Conservation (phyloP, 2,329 filamentous ascomycete genomes). For the Cryphonectria carpinicola region DNA sequence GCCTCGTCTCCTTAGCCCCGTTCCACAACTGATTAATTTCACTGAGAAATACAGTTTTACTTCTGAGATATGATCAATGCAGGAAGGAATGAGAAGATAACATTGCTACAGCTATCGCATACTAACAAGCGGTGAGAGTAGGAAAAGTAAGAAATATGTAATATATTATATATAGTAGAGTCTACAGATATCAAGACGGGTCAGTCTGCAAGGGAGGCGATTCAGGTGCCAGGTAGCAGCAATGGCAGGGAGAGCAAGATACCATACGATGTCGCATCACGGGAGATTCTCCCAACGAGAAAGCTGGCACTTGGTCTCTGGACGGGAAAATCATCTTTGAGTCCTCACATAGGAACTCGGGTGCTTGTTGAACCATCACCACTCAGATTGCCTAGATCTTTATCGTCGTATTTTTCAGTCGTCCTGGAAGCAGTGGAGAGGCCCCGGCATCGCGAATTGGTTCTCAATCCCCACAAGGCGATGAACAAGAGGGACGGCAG, state of each 20-base stretch:
- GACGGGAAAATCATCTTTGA: background rate
- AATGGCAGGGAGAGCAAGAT: background rate
- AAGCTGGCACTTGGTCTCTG: background rate
- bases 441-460: background rate
- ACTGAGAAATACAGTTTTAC: background rate
- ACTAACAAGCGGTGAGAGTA: background rate
- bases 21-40: too few relatives aligned
- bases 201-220: background rate
- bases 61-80: background rate
- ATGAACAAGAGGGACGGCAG: too few relatives aligned
- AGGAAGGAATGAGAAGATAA: background rate
- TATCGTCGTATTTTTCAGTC: too few relatives aligned
- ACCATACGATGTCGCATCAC: background rate
- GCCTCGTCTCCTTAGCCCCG: background rate
- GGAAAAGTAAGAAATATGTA: background rate
- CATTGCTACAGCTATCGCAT: background rate
- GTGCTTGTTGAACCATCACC: background rate
- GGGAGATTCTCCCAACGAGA: background rate
- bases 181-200: background rate
- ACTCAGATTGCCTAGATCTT: background rate
- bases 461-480: background rate
- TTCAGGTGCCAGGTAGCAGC: background rate
- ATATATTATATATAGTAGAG: background rate
- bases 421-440: background rate
- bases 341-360: background rate